Evolutionary conservation across 2,329 filamentous ascomycete species (phyloP).

Genomic region (Verticillium alfalfae): DNA sequence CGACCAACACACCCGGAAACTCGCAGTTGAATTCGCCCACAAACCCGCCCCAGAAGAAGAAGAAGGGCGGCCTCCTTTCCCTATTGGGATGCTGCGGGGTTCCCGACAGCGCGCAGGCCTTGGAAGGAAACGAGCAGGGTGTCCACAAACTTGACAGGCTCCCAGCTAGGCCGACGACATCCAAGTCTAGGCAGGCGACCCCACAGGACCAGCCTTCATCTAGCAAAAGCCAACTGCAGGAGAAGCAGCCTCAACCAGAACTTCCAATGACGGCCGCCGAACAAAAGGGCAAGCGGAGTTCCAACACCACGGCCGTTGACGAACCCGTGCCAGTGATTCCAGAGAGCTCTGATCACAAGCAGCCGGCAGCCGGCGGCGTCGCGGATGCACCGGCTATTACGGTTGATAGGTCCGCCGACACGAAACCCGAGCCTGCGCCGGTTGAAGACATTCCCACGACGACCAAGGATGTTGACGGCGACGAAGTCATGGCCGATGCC

Average conservation of each 20-base stretch:
- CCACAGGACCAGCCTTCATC: slow-evolving; percentile 33
- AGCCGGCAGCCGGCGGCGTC: slow-evolving; percentile 28
- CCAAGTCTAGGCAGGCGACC: slow-evolving; percentile 47
- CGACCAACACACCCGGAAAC: slow-evolving; percentile 40
- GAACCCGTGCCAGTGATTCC: slow-evolving; percentile 34
- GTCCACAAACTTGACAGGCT: slow-evolving; percentile 55
- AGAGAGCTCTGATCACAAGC: slow-evolving; percentile 42
- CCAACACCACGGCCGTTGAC: slow-evolving; percentile 41
- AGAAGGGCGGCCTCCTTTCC: slow-evolving; percentile 47
- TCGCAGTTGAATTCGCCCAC: slow-evolving; percentile 48
- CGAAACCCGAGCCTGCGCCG: slow-evolving; percentile 15
- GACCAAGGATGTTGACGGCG: slow-evolving; percentile 46
- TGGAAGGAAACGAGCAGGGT: slow-evolving; percentile 47
- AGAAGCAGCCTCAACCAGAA: slow-evolving; percentile 40
- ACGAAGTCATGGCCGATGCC: slow-evolving; percentile 63
- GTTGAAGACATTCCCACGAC: slow-evolving; percentile 3
- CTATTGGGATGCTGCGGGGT: slow-evolving; percentile 64
- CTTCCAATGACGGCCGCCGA: slow-evolving; percentile 26
- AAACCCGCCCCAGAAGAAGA: slow-evolving; percentile 46
- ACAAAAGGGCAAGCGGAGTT: slow-evolving; percentile 36
- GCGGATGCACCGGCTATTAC: slow-evolving; percentile 37
- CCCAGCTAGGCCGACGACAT: slow-evolving; percentile 47
- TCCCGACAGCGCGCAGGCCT: slow-evolving; percentile 51
- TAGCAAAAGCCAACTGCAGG: slow-evolving; percentile 35
- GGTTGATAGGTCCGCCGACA: slow-evolving; percentile 10